Evolutionary conservation across 495 filamentous ascomycete genomes (phyloP), one percentile per base, ranked within the genome.

Genomic region (Penicillium cinerascens): DNA sequence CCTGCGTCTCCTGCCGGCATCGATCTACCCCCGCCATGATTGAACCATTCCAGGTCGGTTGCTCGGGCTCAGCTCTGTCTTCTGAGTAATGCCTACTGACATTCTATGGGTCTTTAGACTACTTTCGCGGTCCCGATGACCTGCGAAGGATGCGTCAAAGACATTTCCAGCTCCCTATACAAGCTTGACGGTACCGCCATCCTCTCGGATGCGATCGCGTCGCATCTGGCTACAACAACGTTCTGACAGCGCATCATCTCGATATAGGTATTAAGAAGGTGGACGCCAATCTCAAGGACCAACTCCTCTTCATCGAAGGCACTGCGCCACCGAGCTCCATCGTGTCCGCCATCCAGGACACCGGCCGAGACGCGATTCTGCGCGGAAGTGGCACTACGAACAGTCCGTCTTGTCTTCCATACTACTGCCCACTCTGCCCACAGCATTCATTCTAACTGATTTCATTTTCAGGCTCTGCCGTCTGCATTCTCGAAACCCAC

Each of bases 401-500:
- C 65, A 88, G 89, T 92, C 78, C 62, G 87, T 76, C 23, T 18
- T 35, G 10, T 23, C 27, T 33, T 7, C 20, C 25, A 5, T n/a
- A 37, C 20, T 29, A 48, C 22, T 21, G 23, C 20, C 49, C 33
- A 36, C 33, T 16, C 41, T 54, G 44, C 48, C 50, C 42, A 51
- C 6, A 25, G 39, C 16, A 39, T 27, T 43, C 7, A 51, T 36
- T 4, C 29, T 41, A 21, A 38, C 23, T 49, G 0, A 47, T 9
- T 6, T 10, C 11, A n/a, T 15, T 11, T 33, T 46, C 65, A 93
- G 90, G 82, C 66, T 91, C 92, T 20, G 93, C 93, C 29, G 93
- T 98, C 29, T 95, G 90, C 69, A 97, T 98, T 65, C 85, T 97
- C 55, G 92, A 98, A 74, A 95, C 90, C 23, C 92, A 95, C 70